phyloP scores from a whole-genome alignment of 768 basidiomycete genomes.

The Cystofilobasidium capitatum region DNA sequence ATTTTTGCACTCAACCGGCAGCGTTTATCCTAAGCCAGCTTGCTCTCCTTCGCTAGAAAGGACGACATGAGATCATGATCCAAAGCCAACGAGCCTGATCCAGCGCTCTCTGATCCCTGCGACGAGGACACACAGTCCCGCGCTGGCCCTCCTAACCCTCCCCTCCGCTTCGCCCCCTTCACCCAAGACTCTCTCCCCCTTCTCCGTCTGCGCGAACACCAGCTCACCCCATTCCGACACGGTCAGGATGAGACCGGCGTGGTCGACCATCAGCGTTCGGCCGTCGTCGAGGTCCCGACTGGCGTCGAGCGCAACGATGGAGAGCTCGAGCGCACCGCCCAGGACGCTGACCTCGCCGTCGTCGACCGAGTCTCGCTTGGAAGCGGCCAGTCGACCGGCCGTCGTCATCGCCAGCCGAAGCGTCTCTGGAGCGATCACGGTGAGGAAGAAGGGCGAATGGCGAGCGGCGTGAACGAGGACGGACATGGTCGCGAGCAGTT shows the following conservation, averaged over 20 bases:
- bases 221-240: slow-evolving; percentile 70
- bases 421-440: slow-evolving; percentile 67
- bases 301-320: slow-evolving; percentile 64
- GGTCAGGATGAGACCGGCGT: slow-evolving; percentile 59
- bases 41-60: no score
- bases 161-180: slow-evolving; percentile 53
- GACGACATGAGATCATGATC: not conserved
- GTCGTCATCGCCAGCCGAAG: slow-evolving; percentile 74
- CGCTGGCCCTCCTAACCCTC: slow-evolving; percentile 42
- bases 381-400: slow-evolving; percentile 49
- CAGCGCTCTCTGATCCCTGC: slow-evolving; percentile 22
- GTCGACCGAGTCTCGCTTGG: slow-evolving; percentile 32
- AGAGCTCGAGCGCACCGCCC: slow-evolving; percentile 64
- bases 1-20: no score
- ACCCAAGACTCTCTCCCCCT: slow-evolving; percentile 49
- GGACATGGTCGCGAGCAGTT: slow-evolving; percentile 63
- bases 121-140: slow-evolving; percentile 14
- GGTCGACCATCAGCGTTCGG: slow-evolving; percentile 60
- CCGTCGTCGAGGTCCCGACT: slow-evolving; percentile 70
- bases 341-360: slow-evolving; percentile 52
- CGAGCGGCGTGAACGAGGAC: slow-evolving; percentile 73
- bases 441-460: slow-evolving; percentile 69
- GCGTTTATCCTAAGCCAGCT: no score
- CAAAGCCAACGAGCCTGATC: slow-evolving; percentile 12
- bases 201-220: slow-evolving; percentile 57